Base-by-base conservation (phyloP, 805 yeast species). In the Yamadazyma insecticola region DNA sequence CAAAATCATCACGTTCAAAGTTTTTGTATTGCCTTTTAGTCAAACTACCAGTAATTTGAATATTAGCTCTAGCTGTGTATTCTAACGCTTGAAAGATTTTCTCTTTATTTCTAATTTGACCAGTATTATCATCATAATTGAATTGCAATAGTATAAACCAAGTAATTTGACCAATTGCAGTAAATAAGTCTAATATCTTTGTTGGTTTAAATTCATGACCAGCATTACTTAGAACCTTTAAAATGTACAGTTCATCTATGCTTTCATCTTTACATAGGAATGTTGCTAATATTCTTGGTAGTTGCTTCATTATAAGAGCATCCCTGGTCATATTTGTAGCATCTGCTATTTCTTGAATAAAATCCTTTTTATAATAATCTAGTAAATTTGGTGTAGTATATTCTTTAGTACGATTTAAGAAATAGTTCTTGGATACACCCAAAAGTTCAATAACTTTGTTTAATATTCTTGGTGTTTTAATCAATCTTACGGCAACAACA, bases 321-420 rank as follows among this genome's bases (percentile, higher is more conserved):
- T 64, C 48, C 28, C 75, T 68, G 2, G 70, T 44, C 32, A 58
- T 51, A n/a, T 65, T 65, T 3, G 70, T 55, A 0, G 73, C 68
- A 3, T 58, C 62, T 0, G 90, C 82, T 32, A 86, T 76, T 30
- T 70, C 77, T 25, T 74, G 70, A 16, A 89, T 65, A 16, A 75
- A 72, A 43, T 78, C 85, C 27, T 67, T 65, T 39, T 78, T 74
- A 45, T 80, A 77, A 28, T 76, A 76, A 7, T 79, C 78, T 33
- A 88, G 67, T 5, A 89, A 63, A 41, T 79, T 71, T 0, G 97
- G 97, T 0, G 89, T 70, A 0, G 89, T 84, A 46, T 76, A 81
- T 13, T 76, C 73, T 27, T 76, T 74, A 4, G 94, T 86, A 32
- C 90, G 66, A 21, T 66, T 66, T 16, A 89, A 60, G 31, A 92